These are phyloP conservation scores for Encephalitozoon romaleae DNA, from an alignment of 371 early-diverging fungal genomes.

Conservation along the genomic window DNA sequence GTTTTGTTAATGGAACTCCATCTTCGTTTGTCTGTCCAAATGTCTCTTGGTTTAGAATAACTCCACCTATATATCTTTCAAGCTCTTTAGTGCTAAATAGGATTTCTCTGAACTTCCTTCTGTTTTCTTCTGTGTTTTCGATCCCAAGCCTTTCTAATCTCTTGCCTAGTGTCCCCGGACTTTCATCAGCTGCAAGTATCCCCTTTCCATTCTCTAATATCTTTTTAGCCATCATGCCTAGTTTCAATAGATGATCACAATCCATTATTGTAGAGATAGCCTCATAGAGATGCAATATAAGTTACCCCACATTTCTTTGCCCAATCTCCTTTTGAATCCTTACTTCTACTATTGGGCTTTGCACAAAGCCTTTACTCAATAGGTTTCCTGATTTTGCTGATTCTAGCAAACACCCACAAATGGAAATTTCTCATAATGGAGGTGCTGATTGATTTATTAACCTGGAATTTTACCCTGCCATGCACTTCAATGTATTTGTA, in stretches of 20 bases:
- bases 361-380: background rate
- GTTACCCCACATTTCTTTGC: too few species aligned
- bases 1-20: slow-evolving; percentile 62
- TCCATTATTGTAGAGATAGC: background rate
- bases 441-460: background rate
- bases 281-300: background rate
- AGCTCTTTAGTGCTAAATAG: slow-evolving; percentile 64
- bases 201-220: slow-evolving; percentile 65
- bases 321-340: background rate
- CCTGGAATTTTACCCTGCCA: background rate
- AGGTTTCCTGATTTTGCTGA: background rate
- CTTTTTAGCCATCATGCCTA: slow-evolving; percentile 59
- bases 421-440: background rate
- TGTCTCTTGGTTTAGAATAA: slow-evolving; percentile 67
- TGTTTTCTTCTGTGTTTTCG: slow-evolving; percentile 65
- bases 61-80: slow-evolving; percentile 64
- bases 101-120: slow-evolving; percentile 65
- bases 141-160: slow-evolving; percentile 63
- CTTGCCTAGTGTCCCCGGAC: slow-evolving; percentile 65
- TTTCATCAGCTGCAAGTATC: slow-evolving; percentile 66
- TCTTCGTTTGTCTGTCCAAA: slow-evolving; percentile 62
- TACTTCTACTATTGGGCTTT: background rate
- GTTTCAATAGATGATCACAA: slow-evolving; percentile 7
- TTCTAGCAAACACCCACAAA: background rate
- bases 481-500: slow-evolving; percentile 9